Evolutionary conservation across 2,329 filamentous ascomycete species (phyloP).

Genomic region (Ceratocystis colombiana): DNA sequence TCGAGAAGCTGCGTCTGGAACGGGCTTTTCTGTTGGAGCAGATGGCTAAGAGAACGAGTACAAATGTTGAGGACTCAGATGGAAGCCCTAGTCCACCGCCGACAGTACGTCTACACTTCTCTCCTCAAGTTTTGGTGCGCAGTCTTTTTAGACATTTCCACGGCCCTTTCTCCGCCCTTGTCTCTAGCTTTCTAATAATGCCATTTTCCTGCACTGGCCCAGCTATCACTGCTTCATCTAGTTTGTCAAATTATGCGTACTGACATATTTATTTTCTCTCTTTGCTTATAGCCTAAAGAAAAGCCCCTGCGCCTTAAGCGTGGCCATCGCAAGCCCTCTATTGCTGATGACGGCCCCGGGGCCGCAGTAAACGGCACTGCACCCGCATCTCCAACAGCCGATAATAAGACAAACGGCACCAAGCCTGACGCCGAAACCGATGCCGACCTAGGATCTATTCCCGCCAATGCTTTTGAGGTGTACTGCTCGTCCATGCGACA

Average conservation of each 20-base stretch:
- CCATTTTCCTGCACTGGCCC: conserved; percentile 18
- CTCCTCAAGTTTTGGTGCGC: conserved; percentile 2
- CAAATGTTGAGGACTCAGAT: conserved; percentile 67
- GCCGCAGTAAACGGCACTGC: conserved; percentile 31
- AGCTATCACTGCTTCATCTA: background rate
- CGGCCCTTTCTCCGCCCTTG: background rate
- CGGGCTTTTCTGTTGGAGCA: conserved; percentile 66
- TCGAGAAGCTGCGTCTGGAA: conserved; percentile 86
- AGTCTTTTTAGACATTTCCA: conserved; percentile 1
- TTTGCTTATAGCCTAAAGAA: conserved; percentile 53
- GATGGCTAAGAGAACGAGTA: conserved; percentile 61
- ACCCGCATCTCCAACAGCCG: conserved; percentile 31
- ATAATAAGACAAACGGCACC: conserved; percentile 39
- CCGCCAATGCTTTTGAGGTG: conserved; percentile 44
- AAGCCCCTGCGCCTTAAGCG: conserved; percentile 68
- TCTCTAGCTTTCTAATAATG: conserved; percentile 9
- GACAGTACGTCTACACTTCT: conserved; percentile 46
- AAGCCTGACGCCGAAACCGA: conserved; percentile 32
- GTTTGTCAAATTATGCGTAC: conserved; percentile 19
- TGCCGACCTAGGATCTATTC: conserved; percentile 36
- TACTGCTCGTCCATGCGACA: conserved; percentile 45
- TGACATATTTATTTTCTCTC: conserved; percentile 20
- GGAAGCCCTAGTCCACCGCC: conserved; percentile 70
- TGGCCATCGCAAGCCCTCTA: conserved; percentile 53
- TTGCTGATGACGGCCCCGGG: conserved; percentile 35